Evolutionary conservation across 768 basidiomycete species (phyloP), one percentile per base, ranked within the genome.

Genomic region (Serendipita sp.): DNA sequence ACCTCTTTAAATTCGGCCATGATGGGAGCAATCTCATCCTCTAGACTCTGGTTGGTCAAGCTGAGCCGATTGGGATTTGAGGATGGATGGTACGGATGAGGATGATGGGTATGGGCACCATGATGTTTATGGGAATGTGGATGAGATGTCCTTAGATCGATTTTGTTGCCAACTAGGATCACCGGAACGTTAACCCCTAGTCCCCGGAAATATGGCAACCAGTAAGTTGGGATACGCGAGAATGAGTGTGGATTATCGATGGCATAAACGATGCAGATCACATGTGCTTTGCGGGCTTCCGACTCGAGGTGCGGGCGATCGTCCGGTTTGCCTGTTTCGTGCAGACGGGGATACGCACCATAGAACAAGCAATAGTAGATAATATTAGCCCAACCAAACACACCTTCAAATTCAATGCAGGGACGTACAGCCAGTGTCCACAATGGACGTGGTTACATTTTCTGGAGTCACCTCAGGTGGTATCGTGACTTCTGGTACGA

Each of bases 1-100:
- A 97, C 94, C 81, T 97, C 94, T 95, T 99, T 99, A 84, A 95
- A 99, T 74, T 98, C 95, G 68, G 87, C 85, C 95, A 98, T 99
- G 64, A 99, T 92, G 34, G 95, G 95, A 64, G 88, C 74, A 67
- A 98, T 94, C 74, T 98, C 95, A 66, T 88, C 91, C 73, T 95
- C 92, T 66, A 99, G 75, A 2, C 88, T 91, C 71, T 95, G 86
- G 70, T 96, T 95, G 31, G 94, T 92, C 44, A 97, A 91, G 70
- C 89, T 84, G 16, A 60, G 16, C 10, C 55, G 55, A 34, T 60
- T 60, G 29, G 55, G 55, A 34, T 60, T 27, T n/a, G 16, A n/a
- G 16, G 27, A 27, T 4, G 55, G 27, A 33, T 60, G 55, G 31
- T 60, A 10, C 10, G 48, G 48, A 52, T 52, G 48, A 6, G 48